Percentiles rank a stretch among this genome's conserved stretches.
phyloP scores from a whole-genome alignment of 2,329 filamentous ascomycete species.

The Arthrobotrys sphaeroides region DNA sequence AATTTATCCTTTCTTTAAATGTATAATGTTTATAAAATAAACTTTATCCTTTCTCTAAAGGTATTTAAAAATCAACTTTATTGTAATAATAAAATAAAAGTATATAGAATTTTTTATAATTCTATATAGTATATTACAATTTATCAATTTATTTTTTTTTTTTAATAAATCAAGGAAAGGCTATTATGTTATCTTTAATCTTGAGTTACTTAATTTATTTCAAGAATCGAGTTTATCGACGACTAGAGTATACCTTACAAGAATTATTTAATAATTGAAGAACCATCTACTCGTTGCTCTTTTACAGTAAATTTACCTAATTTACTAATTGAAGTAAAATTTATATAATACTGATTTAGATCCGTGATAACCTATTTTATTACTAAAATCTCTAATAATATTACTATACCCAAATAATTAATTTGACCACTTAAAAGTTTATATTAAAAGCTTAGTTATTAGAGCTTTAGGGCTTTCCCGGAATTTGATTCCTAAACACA shows the following conservation, averaged over 20 bases:
- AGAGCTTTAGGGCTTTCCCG: slow-evolving; percentile 23
- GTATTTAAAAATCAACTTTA: slow-evolving; percentile 23
- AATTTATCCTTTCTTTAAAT: neutral
- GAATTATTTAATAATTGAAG: slow-evolving; percentile 23
- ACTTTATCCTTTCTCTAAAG: slow-evolving; percentile 16
- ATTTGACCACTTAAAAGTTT: neutral
- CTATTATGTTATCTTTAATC: slow-evolving; percentile 55
- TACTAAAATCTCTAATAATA: slow-evolving; percentile 12
- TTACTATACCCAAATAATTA: neutral
- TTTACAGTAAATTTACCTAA: slow-evolving; percentile 19
- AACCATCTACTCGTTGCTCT: slow-evolving; percentile 15
- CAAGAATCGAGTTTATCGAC: slow-evolving; percentile 8
- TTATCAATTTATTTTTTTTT: slow-evolving; percentile 60
- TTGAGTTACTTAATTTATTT: slow-evolving; percentile 36
- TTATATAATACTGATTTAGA: slow-evolving; percentile 24
- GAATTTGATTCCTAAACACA: slow-evolving; percentile 25
- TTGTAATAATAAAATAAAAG: slow-evolving; percentile 58
- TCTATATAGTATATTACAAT: slow-evolving; percentile 59
- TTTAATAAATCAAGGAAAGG: slow-evolving; percentile 56
- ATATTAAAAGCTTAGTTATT: slow-evolving; percentile 8
- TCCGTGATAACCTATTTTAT: slow-evolving; percentile 22
- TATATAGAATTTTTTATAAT: slow-evolving; percentile 59
- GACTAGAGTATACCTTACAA: slow-evolving; percentile 10
- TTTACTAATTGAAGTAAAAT: slow-evolving; percentile 35
- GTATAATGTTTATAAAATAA: slow-evolving; percentile 14